Evolutionary conservation across 306 rosid genomes (phyloP).

Genomic region (Casuarina equisetifolia): DNA sequence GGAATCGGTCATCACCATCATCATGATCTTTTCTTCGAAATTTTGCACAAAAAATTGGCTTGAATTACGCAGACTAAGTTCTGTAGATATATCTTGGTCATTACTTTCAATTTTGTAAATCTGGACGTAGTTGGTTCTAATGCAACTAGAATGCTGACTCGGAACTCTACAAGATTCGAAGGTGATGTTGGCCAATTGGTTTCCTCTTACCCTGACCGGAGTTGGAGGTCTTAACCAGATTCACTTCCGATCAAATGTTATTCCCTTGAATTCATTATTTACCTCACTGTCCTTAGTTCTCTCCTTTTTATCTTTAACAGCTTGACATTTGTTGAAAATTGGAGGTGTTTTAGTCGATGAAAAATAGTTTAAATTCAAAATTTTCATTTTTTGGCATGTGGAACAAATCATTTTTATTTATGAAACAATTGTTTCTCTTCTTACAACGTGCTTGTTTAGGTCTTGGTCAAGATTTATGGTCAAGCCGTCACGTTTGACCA

Average conservation of each 20-base stretch:
- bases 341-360: neutral
- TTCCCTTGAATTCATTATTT: neutral
- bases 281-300: neutral
- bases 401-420: no score
- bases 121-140: neutral
- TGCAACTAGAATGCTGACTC: neutral
- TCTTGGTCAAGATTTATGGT: no score
- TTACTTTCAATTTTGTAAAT: slow-evolving; percentile 4
- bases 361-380: neutral
- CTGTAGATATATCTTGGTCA: neutral
- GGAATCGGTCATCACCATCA: neutral
- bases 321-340: neutral
- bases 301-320: neutral
- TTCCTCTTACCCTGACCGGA: neutral
- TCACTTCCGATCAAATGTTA: neutral
- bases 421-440: no score
- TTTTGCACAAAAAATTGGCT: neutral
- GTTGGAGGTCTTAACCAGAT: neutral
- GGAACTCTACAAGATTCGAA: neutral
- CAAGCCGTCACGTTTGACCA: no score
- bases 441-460: no score
- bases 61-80: neutral
- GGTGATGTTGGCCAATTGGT: neutral
- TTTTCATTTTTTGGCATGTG: no score
- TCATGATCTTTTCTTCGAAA: neutral